phyloP scores from a whole-genome alignment of 805 yeast genomes.

The Debaryomyces castellii region DNA sequence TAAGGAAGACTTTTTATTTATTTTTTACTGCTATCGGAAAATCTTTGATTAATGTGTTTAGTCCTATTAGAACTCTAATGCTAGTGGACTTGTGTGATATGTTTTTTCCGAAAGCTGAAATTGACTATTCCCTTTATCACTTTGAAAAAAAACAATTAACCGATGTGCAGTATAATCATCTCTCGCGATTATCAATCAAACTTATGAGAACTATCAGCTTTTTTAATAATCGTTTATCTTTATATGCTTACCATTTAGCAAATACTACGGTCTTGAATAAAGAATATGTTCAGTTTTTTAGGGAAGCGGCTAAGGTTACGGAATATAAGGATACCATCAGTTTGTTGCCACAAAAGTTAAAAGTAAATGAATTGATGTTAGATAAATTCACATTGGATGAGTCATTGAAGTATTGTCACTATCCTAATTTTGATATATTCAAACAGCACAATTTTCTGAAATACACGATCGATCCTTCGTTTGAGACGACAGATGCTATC shows the following conservation, averaged over 20 bases:
- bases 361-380: slow-evolving; percentile 16
- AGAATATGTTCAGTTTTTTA: slow-evolving; percentile 13
- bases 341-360: slow-evolving; percentile 15
- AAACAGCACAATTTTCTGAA: slow-evolving; percentile 2
- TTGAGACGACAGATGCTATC: not conserved
- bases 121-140: slow-evolving; percentile 19
- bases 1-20: slow-evolving; percentile 32
- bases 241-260: slow-evolving; percentile 24
- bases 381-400: slow-evolving; percentile 11
- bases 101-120: slow-evolving; percentile 30
- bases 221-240: slow-evolving; percentile 29
- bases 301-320: slow-evolving; percentile 2
- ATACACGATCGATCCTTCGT: not conserved
- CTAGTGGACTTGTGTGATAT: slow-evolving; percentile 34
- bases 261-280: slow-evolving; percentile 20
- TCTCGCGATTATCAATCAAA: slow-evolving; percentile 22
- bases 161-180: slow-evolving; percentile 17
- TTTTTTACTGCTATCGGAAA: slow-evolving; percentile 37
- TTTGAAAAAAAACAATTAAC: slow-evolving; percentile 13
- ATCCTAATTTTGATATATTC: slow-evolving; percentile 15
- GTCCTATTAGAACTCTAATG: slow-evolving; percentile 35
- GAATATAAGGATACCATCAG: slow-evolving; percentile 15
- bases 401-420: slow-evolving; percentile 14
- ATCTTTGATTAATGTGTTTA: slow-evolving; percentile 28
- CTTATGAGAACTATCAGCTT: slow-evolving; percentile 31